Evolutionary conservation across 257 asterid species (phyloP), one percentile per base, ranked within the genome.

Genomic region (Orobanche coerulescens): DNA sequence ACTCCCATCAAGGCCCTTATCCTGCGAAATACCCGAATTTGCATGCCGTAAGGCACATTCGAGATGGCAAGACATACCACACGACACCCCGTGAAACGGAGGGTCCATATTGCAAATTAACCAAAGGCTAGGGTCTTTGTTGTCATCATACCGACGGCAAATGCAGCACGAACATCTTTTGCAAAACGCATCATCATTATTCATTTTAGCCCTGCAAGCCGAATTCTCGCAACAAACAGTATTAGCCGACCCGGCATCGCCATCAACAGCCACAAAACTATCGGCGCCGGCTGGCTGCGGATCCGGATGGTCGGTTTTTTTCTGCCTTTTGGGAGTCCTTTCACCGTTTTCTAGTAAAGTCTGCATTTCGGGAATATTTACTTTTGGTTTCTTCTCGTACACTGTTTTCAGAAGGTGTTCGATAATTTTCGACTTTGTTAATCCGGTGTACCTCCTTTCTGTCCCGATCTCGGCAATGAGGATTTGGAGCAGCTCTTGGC

Each of bases 41-140:
- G 82, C 85, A 7, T 79, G 88, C 44, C 76, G 71, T 40, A 89
- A 80, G 20, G 87, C 87, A 68, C 96, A 89, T 66, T 83, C 86
- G 37, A 89, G 83, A 75, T 89, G 96, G 77, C 91, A 89, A 6
- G 95, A 86, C 84, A 86, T 77, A 51, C 91, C 87, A 71, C 96
- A 89, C 0, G 94, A 77, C 9, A 57, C 65, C 13, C 70, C 79
- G 61, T 73, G 69, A 69, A 80, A 82, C 0, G 79, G 88, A 60
- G 86, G 79, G 71, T 82, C 86, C 0, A 85, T 74, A 60, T 76
- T 75, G 64, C 96, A 88, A 51, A 71, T 77, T 50, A 88, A 67
- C 96, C 96, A 88, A 65, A 88, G 65, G 68, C 91, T 77, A 1
- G 96, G 95, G 68, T 89, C 96, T 78, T 89, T 89, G 58, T 89